Conservation (phyloP, 495 filamentous ascomycete species). For the Talaromyces stipitatus region DNA sequence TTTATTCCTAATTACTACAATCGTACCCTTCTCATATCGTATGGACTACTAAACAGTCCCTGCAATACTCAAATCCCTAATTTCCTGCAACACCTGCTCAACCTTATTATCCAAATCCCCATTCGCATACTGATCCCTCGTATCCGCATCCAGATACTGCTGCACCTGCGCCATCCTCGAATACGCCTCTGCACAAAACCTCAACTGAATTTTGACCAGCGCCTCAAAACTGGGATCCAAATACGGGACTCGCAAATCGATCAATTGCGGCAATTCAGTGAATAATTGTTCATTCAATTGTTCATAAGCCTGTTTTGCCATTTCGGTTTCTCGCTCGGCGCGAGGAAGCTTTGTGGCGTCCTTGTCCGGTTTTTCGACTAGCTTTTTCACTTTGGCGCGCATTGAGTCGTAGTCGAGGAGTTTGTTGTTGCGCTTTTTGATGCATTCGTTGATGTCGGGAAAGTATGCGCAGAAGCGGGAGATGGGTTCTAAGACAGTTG, state of each 20-base stretch:
- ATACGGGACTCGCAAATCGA: constrained; percentile 94
- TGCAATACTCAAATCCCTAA: constrained; percentile 91
- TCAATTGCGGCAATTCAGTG: constrained; percentile 89
- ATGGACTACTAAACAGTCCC: constrained; percentile 48
- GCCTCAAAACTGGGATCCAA: constrained; percentile 95
- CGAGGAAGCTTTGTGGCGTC: constrained; percentile 90
- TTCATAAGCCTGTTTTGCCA: constrained; percentile 90
- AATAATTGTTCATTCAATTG: constrained; percentile 93
- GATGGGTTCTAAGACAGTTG: constrained; percentile 92
- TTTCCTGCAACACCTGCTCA: constrained; percentile 94
- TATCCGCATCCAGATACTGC: constrained; percentile 96
- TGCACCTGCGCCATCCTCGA: constrained; percentile 97
- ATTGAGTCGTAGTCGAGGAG: constrained; percentile 95
- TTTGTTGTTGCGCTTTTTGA: constrained; percentile 97
- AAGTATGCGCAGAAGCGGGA: constrained; percentile 95
- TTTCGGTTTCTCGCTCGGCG: constrained; percentile 87
- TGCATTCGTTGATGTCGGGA: constrained; percentile 97
- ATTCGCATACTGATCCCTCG: constrained; percentile 89
- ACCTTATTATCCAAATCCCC: constrained; percentile 87
- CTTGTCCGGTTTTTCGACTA: constrained; percentile 98
- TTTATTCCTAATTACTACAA: background rate
- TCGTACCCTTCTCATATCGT: background rate
- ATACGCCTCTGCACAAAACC: constrained; percentile 97
- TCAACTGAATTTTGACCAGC: constrained; percentile 94
- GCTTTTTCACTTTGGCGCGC: constrained; percentile 90